Evolutionary conservation across 441 rosid genomes (phyloP), one percentile per base, ranked within the genome.

Genomic region (Capsella rubella): DNA sequence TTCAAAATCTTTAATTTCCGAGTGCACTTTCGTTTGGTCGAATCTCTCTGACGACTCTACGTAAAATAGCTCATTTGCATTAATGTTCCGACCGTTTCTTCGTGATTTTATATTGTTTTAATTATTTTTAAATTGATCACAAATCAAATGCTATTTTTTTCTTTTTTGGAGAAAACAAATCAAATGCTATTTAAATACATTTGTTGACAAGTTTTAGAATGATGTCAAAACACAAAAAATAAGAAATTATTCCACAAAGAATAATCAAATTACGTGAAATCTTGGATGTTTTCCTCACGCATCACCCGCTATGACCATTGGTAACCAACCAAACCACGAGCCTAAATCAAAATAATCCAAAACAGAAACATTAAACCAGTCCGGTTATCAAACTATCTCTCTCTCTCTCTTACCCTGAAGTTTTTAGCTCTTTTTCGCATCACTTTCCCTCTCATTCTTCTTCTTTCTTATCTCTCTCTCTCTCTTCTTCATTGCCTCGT

Each of bases 371-470:
- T 28, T 50, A 47, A 52, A 76, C 75, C 62, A 11, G 6, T 2
- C 75, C 72, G 76, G 79, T 70, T 76, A 49, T 47, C 13, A 42
- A 76, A 51, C 32, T 21, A 18, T 27, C n/a, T 12, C 6, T 63
- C 57, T 40, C 25, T 6, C 28, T 15, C 28, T 35, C 62, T 67
- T 34, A 34, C 25, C 2, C 25, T 21, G 25, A 21, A 21, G 25
- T 21, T 21, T 21, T 21, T 21, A 21, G 25, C 25, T 21, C 25
- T 64, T 60, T 54, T 29, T 37, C 10, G 75, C 75, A 69, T 54
- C 66, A 69, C 79, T 76, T 71, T 71, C 65, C 72, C 80, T 76
- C 80, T 71, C 76, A 57, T 69, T 75, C 79, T 60, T 60, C 61
- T 60, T 59, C 54, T 43, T 4, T 67, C 62, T 50, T 66, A 29